A percentile compares a stretch with the other conserved stretches of the same genome.
phyloP scores from a whole-genome alignment of 805 yeast genomes.

The Yarrowia sp. region DNA sequence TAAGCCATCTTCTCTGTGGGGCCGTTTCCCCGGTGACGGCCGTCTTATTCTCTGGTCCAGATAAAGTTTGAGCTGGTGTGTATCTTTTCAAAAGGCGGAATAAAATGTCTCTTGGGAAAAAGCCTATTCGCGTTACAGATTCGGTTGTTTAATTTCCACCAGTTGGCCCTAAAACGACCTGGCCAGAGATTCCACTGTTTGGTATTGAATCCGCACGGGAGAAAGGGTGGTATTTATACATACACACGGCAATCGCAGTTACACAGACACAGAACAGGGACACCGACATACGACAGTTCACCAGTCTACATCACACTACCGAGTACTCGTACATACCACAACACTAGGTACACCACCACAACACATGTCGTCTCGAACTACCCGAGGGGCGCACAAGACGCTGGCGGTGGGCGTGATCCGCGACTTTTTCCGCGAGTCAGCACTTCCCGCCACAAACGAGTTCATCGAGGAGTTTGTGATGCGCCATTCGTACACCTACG shows the following conservation, averaged over 20 bases:
- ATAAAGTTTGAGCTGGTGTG: conserved; percentile 9
- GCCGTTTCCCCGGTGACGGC: too few relatives aligned
- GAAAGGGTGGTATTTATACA: too few relatives aligned
- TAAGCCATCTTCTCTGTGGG: too few relatives aligned
- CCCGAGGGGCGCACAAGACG: conserved; percentile 11
- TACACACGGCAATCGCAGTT: too few relatives aligned
- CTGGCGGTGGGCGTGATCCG: conserved; percentile 30
- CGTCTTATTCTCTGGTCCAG: too few relatives aligned
- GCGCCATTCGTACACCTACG: conserved; percentile 30
- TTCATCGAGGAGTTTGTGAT: conserved; percentile 29
- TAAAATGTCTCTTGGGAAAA: conserved; percentile 32
- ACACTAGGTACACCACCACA: not conserved
- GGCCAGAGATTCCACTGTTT: too few relatives aligned
- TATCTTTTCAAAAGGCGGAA: conserved; percentile 36
- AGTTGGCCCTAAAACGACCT: too few relatives aligned
- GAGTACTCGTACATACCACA: too few relatives aligned
- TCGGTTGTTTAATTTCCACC: conserved; percentile 30
- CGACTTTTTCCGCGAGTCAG: conserved; percentile 15
- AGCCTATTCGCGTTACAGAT: conserved; percentile 34
- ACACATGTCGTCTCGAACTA: conserved; percentile 4
- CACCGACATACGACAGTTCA: not conserved
- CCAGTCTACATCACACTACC: too few relatives aligned
- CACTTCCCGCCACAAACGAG: conserved; percentile 9
- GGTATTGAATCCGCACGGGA: too few relatives aligned
- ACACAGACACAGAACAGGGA: not conserved